Base-by-base conservation (phyloP, 345 rosid genomes). In the Aethionema arabicum region DNA sequence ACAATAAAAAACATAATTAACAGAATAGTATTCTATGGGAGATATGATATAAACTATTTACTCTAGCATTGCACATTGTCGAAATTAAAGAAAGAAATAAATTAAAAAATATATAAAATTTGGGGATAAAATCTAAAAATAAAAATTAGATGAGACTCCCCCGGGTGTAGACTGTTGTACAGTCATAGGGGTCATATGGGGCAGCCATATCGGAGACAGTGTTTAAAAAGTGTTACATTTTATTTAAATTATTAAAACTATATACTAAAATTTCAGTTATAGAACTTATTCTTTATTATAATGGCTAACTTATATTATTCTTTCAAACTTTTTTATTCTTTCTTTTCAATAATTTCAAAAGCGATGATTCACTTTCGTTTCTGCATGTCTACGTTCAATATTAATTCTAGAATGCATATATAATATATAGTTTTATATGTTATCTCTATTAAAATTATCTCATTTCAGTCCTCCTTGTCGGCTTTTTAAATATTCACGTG, bases 321-420 rank as follows among this genome's bases (percentile, higher is more conserved):
- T 55, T 66, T 59, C 53, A 72, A 30, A 40, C 59, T 66, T 77
- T 66, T 75, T 72, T 67, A 75, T 70, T 79, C 81, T 70, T 72
- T 71, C 62, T 74, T 68, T 46, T 65, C 88, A 86, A 86, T 89
- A 84, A 89, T 86, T 21, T 77, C 79, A 82, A 85, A 82, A 78
- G 80, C 8, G 35, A 70, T 62, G 80, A 86, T 85, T 81, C 84
- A 83, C 40, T 63, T 75, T 74, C 71, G 58, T 57, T 60, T 48
- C 65, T 66, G 59, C 75, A 65, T 74, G 64, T 64, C 68, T 59
- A 60, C 45, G 63, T 72, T 66, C 72, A 59, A 52, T 61, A 39
- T 41, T 21, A 21, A 49, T 79, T 62, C 68, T 50, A 37, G 32
- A 47, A 12, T 46, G 21, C 32, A 52, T 55, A 61, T 55, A 46